phyloP scores from a whole-genome alignment of 768 basidiomycete genomes.

The Coprinellus aureogranulatus region DNA sequence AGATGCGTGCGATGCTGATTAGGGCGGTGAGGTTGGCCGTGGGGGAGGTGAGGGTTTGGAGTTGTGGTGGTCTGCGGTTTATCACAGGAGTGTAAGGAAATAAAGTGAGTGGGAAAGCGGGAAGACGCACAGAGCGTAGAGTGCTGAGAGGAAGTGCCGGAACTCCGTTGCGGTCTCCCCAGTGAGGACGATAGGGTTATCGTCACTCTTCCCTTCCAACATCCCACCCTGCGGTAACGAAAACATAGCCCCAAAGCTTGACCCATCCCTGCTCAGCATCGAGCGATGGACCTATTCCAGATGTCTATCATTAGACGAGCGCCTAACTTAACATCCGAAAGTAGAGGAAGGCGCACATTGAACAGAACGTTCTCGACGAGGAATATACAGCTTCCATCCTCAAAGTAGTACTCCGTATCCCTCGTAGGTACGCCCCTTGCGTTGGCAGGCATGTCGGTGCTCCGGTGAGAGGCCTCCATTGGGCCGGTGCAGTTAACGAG shows the following conservation, averaged over 20 bases:
- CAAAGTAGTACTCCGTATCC: constrained; percentile 61
- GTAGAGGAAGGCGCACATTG: background rate
- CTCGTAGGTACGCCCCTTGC: constrained; percentile 18
- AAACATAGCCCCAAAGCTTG: constrained; percentile 67
- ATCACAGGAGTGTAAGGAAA: background rate
- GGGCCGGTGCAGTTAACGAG: too few species aligned
- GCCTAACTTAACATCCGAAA: too few species aligned
- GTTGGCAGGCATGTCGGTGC: background rate
- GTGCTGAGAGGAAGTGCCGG: constrained; percentile 68
- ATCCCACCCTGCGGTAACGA: constrained; percentile 57
- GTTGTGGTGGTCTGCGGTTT: constrained; percentile 57
- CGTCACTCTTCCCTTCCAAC: constrained; percentile 60
- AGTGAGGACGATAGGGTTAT: constrained; percentile 58
- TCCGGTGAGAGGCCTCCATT: background rate
- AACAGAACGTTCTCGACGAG: constrained; percentile 64
- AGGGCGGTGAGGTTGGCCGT: constrained; percentile 47
- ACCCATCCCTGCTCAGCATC: constrained; percentile 59
- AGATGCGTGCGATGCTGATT: constrained; percentile 56
- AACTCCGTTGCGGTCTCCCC: constrained; percentile 70
- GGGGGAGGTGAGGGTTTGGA: constrained; percentile 45
- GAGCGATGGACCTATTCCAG: constrained; percentile 66
- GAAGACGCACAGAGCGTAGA: constrained; percentile 67
- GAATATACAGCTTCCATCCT: constrained; percentile 68
- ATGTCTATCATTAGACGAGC: too few species aligned
- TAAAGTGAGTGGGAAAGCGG: background rate